phyloP scores from a whole-genome alignment of 2,329 filamentous ascomycete species.

The Hymenoscyphus occultus region DNA sequence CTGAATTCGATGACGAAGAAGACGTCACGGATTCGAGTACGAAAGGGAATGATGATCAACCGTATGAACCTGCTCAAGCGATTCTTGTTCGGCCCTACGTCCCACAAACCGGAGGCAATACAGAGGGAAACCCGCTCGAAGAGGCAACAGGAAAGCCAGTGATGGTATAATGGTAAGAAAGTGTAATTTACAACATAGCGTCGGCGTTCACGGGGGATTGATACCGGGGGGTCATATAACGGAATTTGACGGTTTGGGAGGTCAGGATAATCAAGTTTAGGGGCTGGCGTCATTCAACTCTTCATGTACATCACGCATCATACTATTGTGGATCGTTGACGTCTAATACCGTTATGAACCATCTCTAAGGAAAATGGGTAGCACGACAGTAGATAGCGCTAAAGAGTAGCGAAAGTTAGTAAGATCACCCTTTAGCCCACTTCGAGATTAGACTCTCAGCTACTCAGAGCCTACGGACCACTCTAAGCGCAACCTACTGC shows the following conservation, averaged over 20 bases:
- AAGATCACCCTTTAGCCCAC: too few relatives aligned
- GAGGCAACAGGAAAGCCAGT: constrained; percentile 12
- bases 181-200: constrained; percentile 6
- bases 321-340: not conserved
- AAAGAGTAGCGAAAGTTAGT: too few relatives aligned
- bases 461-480: too few relatives aligned
- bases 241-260: not conserved
- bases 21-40: not conserved
- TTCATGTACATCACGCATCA: not conserved
- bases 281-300: not conserved
- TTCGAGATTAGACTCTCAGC: too few relatives aligned
- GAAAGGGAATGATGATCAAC: constrained; percentile 8
- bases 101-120: constrained; percentile 21
- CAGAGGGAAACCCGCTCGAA: constrained; percentile 16
- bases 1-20: constrained; percentile 29
- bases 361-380: too few relatives aligned
- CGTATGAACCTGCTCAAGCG: constrained; percentile 31
- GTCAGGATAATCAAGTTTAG: not conserved
- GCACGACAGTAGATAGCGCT: too few relatives aligned
- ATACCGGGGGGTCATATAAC: not conserved
- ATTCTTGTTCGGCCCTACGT: constrained; percentile 32
- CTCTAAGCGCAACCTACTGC: too few relatives aligned
- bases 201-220: not conserved
- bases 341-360: not conserved
- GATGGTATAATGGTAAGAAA: constrained; percentile 13